Base-by-base conservation (phyloP, 2,329 filamentous ascomycete species). In the Simplicillium aogashimaense region DNA sequence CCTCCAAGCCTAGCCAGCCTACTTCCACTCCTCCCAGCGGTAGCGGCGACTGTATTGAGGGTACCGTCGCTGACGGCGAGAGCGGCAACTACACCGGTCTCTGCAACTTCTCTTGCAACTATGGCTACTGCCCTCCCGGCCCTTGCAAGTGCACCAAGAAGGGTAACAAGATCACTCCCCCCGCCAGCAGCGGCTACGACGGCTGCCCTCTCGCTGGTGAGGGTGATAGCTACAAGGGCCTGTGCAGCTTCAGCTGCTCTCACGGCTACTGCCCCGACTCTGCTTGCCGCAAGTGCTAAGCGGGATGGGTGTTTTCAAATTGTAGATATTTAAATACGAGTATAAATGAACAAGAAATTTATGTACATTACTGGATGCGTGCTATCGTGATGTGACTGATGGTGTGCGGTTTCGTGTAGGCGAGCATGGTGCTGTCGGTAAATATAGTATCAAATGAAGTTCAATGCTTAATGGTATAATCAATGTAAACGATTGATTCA, bases 241-340 rank as follows among this genome's bases (percentile, higher is more conserved):
- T 72, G 13, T 71, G 68, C 45, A 66, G 59, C 42, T 72, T 59
- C 44, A 55, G 63, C 11, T 70, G 66, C 35, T 62, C 59, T 43
- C 63, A 67, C 47, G 66, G 65, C 0, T 70, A 70, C 43, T 69
- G 65, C 38, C 66, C 66, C 0, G n/a, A 40, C 13, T 43, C 33
- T 58, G 57, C 57, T 13, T 60, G 57, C 39, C 39, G 41, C 25
- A 37, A 35, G 7, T 50, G 48, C 36, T 50, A 40, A 39, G 34
- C 20, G 20, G 20, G n/a, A n/a, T 18, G 28, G 29, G 11, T 14
- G 5, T 25, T 25, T 25, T 25, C 20, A 25, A 6, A 25, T 25
- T 25, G 20, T 25, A 25, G 20, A 25, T 25, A 25, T 25, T 25
- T 25, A 25, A 9, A 9, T 6, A 25, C 20, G 20, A 25, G 20